These are phyloP conservation scores for Erodium chrysanthum DNA, from an alignment of 441 rosid genomes.

Conservation along the genomic window DNA sequence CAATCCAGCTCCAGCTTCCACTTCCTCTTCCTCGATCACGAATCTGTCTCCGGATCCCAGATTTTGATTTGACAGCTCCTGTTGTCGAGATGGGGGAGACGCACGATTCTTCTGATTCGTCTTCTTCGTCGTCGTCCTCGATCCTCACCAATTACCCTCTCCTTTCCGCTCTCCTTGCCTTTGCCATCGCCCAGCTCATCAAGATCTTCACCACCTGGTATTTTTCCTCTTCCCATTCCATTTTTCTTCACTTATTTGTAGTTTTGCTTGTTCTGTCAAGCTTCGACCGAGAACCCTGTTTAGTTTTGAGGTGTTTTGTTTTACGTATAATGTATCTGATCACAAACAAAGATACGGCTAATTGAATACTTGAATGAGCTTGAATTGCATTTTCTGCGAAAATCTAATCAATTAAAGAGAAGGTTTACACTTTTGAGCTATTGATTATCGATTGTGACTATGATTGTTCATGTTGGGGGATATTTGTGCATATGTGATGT, in stretches of 20 bases:
- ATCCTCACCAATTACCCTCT: conserved; percentile 54
- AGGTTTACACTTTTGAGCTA: background rate
- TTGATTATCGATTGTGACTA: background rate
- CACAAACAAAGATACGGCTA: background rate
- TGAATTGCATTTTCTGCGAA: background rate
- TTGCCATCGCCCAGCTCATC: conserved; percentile 54
- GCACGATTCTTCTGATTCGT: conserved; percentile 12
- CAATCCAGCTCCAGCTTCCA: too few relatives aligned
- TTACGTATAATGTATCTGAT: background rate
- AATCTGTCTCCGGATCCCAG: background rate
- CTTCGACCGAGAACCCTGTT: background rate
- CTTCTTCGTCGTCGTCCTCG: conserved; percentile 29
- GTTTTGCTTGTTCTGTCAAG: too few relatives aligned
- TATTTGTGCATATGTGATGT: background rate
- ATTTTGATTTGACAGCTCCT: background rate
- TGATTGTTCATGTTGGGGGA: background rate
- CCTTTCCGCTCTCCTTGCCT: conserved; percentile 44
- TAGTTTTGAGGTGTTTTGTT: background rate
- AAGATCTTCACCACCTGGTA: conserved; percentile 73
- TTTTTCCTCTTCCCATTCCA: background rate
- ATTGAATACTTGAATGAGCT: background rate
- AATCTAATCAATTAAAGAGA: background rate
- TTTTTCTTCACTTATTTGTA: too few relatives aligned
- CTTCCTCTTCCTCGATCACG: background rate
- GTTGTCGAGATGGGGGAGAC: background rate